Evolutionary conservation across 1,139 yeast genomes (phyloP).

Genomic region (Saccharomyces pastorianus): DNA sequence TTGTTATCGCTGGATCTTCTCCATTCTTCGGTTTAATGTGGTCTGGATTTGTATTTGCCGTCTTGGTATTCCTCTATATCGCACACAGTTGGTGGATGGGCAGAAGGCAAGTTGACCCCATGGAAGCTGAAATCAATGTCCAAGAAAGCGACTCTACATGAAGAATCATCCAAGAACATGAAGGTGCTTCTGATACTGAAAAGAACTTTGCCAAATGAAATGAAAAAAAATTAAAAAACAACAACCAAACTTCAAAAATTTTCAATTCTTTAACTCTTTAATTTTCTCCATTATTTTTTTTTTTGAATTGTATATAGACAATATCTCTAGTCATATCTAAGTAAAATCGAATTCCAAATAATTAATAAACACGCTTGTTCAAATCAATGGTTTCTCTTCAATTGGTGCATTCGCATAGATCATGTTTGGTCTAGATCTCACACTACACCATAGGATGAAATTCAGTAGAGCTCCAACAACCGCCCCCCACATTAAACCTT

Average conservation of each 20-base stretch:
- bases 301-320: not conserved
- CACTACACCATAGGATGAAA: constrained; percentile 20
- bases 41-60: constrained; percentile 25
- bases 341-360: constrained; percentile 3
- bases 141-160: constrained; percentile 3
- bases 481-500: constrained; percentile 26
- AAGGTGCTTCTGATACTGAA: not conserved
- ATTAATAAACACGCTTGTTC: not conserved
- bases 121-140: constrained; percentile 2
- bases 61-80: constrained; percentile 14
- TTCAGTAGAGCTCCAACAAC: constrained; percentile 22
- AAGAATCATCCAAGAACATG: constrained; percentile 1
- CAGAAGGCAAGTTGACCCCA: constrained; percentile 4
- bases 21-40: constrained; percentile 27
- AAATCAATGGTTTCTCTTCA: constrained; percentile 20
- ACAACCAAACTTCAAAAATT: not conserved
- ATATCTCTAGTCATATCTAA: not conserved
- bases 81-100: constrained; percentile 6
- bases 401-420: constrained; percentile 12
- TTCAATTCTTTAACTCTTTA: not conserved
- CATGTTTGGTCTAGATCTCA: constrained; percentile 13
- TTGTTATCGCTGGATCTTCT: constrained; percentile 19
- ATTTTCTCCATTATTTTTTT: not conserved
- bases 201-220: not conserved
- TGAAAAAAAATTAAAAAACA: too few relatives aligned